Percentiles rank a stretch among this genome's conserved stretches.
phyloP scores from a whole-genome alignment of 495 filamentous ascomycete genomes.

The Tuber umbilicatum region DNA sequence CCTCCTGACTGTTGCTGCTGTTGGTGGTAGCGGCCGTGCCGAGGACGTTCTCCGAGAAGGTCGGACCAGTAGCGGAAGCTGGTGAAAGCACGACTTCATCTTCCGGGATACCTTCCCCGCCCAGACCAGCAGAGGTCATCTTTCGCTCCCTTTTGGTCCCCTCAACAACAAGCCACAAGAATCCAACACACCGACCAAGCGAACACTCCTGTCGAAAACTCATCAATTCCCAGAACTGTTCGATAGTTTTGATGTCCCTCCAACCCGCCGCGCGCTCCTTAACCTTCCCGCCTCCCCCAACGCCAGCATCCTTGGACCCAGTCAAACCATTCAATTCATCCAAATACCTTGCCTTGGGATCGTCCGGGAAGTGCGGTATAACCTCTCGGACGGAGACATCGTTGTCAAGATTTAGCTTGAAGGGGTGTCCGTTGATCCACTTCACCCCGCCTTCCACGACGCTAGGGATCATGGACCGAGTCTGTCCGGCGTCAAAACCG shows the following conservation, averaged over 20 bases:
- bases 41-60: conserved; percentile 7
- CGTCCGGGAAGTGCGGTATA: conserved; percentile 87
- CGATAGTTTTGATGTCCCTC: conserved; percentile 72
- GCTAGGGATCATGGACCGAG: conserved; percentile 56
- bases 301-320: conserved; percentile 50
- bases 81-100: conserved; percentile 14
- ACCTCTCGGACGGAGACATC: conserved; percentile 63
- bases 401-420: conserved; percentile 50
- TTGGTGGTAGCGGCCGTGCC: background rate
- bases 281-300: conserved; percentile 37
- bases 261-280: conserved; percentile 56
- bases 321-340: conserved; percentile 71
- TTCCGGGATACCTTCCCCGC: conserved; percentile 1
- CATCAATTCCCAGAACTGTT: conserved; percentile 99
- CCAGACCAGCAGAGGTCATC: conserved; percentile 6
- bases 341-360: conserved; percentile 88
- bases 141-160: conserved; percentile 45
- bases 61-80: background rate
- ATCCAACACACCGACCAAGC: conserved; percentile 80
- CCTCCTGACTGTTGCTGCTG: background rate
- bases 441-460: conserved; percentile 42
- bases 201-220: conserved; percentile 93
- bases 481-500: conserved; percentile 72
- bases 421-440: conserved; percentile 54
- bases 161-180: conserved; percentile 84